Conservation (phyloP, 306 rosid genomes). For the Sophora flavescens region DNA sequence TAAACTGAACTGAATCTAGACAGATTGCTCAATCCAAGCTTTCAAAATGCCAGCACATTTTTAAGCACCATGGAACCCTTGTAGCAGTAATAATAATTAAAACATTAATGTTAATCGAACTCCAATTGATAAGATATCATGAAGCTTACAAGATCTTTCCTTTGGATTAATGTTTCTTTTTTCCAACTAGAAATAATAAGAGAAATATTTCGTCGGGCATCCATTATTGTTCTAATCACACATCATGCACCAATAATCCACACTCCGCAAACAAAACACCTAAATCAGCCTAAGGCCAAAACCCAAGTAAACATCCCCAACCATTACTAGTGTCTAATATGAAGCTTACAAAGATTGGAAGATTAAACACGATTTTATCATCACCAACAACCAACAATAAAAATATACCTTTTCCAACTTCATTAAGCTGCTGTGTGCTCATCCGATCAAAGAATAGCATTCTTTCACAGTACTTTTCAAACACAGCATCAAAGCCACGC, state of each 20-base stretch:
- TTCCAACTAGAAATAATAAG: not conserved
- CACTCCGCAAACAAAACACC: not conserved
- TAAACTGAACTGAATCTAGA: conserved; percentile 31
- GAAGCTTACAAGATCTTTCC: conserved; percentile 21
- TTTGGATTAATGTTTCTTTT: conserved; percentile 1
- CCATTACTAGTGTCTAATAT: not conserved
- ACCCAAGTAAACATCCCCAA: conserved; percentile 11
- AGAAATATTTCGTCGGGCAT: not conserved
- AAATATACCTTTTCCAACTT: conserved; percentile 63
- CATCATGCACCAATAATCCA: not conserved
- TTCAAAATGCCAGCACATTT: conserved; percentile 4
- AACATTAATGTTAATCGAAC: conserved; percentile 1
- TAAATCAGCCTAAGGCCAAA: conserved; percentile 22
- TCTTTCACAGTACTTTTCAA: conserved; percentile 83
- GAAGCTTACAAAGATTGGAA: not conserved
- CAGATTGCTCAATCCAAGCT: conserved; percentile 4
- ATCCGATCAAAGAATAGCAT: conserved; percentile 87
- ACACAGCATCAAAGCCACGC: conserved; percentile 91
- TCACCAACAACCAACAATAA: not conserved
- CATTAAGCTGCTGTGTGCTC: conserved; percentile 66
- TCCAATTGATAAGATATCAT: conserved; percentile 19
- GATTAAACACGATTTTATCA: conserved; percentile 15
- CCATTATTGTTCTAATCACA: conserved; percentile 4
- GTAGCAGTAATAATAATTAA: not conserved
- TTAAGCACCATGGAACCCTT: not conserved